A percentile compares a stretch with the other conserved stretches of the same genome.
These are phyloP conservation scores for Entomortierella beljakovae DNA, from an alignment of 192 early-diverging fungal genomes.

Conservation along the genomic window DNA sequence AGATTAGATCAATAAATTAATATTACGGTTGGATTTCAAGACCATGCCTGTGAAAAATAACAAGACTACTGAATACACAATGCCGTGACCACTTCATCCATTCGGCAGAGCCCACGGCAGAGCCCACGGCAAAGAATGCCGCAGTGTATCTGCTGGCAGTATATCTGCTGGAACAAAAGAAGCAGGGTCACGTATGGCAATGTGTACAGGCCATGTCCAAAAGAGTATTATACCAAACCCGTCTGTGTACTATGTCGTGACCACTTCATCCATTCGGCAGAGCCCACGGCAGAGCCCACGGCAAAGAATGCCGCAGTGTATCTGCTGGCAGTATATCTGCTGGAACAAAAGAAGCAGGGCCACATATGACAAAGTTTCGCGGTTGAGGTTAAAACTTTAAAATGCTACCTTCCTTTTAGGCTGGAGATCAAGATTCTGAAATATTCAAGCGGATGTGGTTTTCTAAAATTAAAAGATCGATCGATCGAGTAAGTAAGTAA, in stretches of 20 bases:
- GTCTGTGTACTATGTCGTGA: not conserved
- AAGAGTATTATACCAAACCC: not conserved
- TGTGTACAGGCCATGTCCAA: not conserved
- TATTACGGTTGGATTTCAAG: not conserved
- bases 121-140: not conserved
- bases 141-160: not conserved
- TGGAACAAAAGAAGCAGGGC: slow-evolving; percentile 1
- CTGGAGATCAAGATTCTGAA: not conserved
- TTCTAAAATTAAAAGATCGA: too few relatives aligned
- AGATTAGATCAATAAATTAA: not conserved
- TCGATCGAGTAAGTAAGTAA: slow-evolving; percentile 18
- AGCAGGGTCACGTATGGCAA: not conserved
- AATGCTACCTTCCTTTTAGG: not conserved
- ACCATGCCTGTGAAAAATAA: not conserved
- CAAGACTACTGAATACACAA: not conserved
- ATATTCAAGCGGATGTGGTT: slow-evolving; percentile 48
- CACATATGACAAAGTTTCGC: not conserved
- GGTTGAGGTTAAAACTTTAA: not conserved
- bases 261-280: not conserved
- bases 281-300: not conserved
- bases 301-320: not conserved
- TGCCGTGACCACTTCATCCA: not conserved
- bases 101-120: slow-evolving; percentile 1
- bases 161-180: not conserved
- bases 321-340: slow-evolving; percentile 1